These are phyloP conservation scores for Cyclotella baltica DNA, from an alignment of 108 stramenopile species.

Conservation along the genomic window DNA sequence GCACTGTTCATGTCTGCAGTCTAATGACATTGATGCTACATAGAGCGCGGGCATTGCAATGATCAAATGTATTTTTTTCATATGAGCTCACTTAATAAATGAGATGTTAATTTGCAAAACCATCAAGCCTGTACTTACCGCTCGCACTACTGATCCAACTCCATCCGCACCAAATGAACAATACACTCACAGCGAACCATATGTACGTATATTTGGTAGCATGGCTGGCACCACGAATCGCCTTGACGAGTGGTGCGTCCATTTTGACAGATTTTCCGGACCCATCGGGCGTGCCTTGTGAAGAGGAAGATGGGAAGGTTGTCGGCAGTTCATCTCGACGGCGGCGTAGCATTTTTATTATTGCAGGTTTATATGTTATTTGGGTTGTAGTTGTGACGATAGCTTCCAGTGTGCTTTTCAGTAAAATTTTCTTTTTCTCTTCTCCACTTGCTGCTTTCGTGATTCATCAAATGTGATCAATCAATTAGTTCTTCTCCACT, in stretches of 20 bases:
- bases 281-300: slow-evolving; percentile 53
- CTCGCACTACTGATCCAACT: slow-evolving; percentile 33
- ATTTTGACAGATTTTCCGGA: slow-evolving; percentile 79
- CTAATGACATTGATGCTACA: slow-evolving; percentile 40
- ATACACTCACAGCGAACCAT: slow-evolving; percentile 30
- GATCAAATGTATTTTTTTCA: neutral
- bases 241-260: slow-evolving; percentile 77
- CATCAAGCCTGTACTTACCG: too few species aligned
- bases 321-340: slow-evolving; percentile 39
- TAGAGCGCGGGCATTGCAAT: neutral
- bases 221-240: slow-evolving; percentile 61
- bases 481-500: too few species aligned
- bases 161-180: slow-evolving; percentile 30
- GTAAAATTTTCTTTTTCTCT: too few species aligned
- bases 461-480: too few species aligned
- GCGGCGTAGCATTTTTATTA: slow-evolving; percentile 33
- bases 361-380: too few species aligned
- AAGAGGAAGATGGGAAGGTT: slow-evolving; percentile 3
- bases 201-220: slow-evolving; percentile 70
- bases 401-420: too few species aligned
- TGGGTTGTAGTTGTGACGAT: too few species aligned
- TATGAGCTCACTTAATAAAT: neutral
- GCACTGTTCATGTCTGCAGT: slow-evolving; percentile 28
- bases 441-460: too few species aligned
- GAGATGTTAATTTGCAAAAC: too few species aligned